A percentile compares a stretch with the other conserved stretches of the same genome.
Conservation (phyloP, 2,329 filamentous ascomycete species). For the Epichloe typhina region DNA sequence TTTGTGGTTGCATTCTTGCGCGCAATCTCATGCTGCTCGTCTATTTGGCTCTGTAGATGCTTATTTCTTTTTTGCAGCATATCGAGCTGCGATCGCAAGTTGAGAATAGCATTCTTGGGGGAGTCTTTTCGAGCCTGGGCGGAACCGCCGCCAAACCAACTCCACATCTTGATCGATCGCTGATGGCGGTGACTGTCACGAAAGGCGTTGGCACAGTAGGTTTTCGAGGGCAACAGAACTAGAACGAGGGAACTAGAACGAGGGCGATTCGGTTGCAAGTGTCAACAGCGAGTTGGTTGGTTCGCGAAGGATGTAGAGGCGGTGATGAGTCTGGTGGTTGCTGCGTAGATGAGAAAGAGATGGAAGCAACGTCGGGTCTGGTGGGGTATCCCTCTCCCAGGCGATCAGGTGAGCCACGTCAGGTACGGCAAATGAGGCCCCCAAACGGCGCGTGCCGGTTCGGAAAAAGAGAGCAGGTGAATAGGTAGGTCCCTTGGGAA, state of each 20-base stretch:
- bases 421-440: background rate
- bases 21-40: constrained; percentile 79
- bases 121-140: constrained; percentile 82
- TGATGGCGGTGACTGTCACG: background rate
- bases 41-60: constrained; percentile 82
- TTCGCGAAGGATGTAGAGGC: background rate
- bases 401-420: background rate
- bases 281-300: background rate
- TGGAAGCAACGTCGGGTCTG: background rate
- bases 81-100: constrained; percentile 76
- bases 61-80: constrained; percentile 96
- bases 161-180: constrained; percentile 43
- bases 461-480: background rate
- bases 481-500: background rate
- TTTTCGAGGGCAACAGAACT: background rate
- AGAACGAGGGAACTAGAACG: fast-evolving
- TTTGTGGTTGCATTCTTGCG: constrained; percentile 77
- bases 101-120: constrained; percentile 95
- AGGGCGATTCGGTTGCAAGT: background rate
- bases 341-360: background rate
- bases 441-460: background rate
- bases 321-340: background rate
- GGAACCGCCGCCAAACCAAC: constrained; percentile 81
- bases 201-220: background rate
- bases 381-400: constrained; percentile 4